phyloP scores from a whole-genome alignment of 768 basidiomycete species.

The Pholiota conissans region DNA sequence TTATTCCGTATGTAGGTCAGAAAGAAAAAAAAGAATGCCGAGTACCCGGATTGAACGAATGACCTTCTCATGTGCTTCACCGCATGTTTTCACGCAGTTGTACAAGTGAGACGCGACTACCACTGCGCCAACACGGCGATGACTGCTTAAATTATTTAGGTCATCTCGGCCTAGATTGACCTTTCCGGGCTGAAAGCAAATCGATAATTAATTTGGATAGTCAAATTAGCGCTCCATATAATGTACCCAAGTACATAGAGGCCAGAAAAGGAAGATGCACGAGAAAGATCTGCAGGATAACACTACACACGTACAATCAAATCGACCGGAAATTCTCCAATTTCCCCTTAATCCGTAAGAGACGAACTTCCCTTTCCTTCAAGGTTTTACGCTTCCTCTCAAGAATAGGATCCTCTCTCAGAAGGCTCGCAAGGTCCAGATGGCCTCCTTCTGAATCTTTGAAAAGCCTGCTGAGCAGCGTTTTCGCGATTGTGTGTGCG shows the following conservation, averaged over 20 bases:
- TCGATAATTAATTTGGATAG: too few species aligned
- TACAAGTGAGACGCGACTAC: slow-evolving; percentile 12
- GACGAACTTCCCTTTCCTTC: slow-evolving; percentile 21
- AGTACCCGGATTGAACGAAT: slow-evolving; percentile 12
- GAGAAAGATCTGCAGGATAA: too few species aligned
- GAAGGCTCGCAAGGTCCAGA: slow-evolving; percentile 26
- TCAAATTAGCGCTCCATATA: too few species aligned
- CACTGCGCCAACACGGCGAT: slow-evolving; percentile 9
- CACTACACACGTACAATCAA: too few species aligned
- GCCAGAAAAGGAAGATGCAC: too few species aligned
- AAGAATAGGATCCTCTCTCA: slow-evolving; percentile 42
- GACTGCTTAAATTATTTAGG: too few species aligned
- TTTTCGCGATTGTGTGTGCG: slow-evolving; percentile 17
- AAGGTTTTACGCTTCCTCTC: slow-evolving; percentile 30
- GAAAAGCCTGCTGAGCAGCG: slow-evolving; percentile 32
- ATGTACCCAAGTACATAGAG: too few species aligned
- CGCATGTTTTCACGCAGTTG: background rate
- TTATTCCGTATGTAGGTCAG: too few species aligned
- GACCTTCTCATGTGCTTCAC: slow-evolving; percentile 7
- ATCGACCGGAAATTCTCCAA: slow-evolving; percentile 32
- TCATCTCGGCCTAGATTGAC: too few species aligned
- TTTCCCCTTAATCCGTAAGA: slow-evolving; percentile 33
- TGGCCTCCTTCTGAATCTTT: slow-evolving; percentile 11
- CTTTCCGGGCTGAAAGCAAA: too few species aligned
- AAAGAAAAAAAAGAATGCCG: slow-evolving; percentile 4